Percentiles rank a stretch among this genome's conserved stretches.
These are phyloP conservation scores for Cladobotryum protrusum DNA, from an alignment of 2,329 filamentous ascomycete genomes.

Conservation along the genomic window DNA sequence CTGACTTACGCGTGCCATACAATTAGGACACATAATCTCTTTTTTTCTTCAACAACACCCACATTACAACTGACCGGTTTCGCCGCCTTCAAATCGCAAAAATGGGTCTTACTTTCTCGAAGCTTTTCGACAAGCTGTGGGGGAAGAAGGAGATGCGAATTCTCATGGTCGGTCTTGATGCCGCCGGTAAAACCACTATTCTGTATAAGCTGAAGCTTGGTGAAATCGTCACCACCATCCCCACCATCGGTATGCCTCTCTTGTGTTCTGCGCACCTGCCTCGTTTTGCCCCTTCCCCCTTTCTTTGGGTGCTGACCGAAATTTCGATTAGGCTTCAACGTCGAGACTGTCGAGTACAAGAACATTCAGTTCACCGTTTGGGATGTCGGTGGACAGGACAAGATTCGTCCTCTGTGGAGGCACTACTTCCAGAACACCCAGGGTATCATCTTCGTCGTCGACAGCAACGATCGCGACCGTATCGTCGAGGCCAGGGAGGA, in stretches of 20 bases:
- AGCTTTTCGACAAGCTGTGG: constrained; percentile 93
- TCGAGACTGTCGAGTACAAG: constrained; percentile 99
- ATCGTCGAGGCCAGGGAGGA: constrained; percentile 95
- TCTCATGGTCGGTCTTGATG: constrained; percentile 98
- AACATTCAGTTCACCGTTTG: constrained; percentile 99
- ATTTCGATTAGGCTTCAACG: constrained; percentile 74
- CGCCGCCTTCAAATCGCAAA: constrained; percentile 48
- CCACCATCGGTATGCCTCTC: constrained; percentile 74
- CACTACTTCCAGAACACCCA: constrained; percentile 99
- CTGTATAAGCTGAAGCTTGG: constrained; percentile 99
- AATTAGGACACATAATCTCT: constrained; percentile 22
- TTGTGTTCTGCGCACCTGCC: background rate
- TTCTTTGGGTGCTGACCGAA: background rate
- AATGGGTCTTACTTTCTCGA: constrained; percentile 98
- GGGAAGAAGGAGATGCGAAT: constrained; percentile 99
- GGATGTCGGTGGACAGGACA: constrained; percentile 99
- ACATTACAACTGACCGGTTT: constrained; percentile 17
- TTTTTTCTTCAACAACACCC: constrained; percentile 16
- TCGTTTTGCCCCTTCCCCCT: background rate
- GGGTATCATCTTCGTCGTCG: constrained; percentile 99
- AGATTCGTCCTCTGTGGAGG: constrained; percentile 98
- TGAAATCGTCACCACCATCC: constrained; percentile 98
- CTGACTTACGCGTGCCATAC: constrained; percentile 25
- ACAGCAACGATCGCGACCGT: constrained; percentile 97
- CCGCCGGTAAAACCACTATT: constrained; percentile 99